Percentiles rank a stretch among this genome's conserved stretches.
phyloP scores from a whole-genome alignment of 78 protist genomes.

The Bodo saltans region DNA sequence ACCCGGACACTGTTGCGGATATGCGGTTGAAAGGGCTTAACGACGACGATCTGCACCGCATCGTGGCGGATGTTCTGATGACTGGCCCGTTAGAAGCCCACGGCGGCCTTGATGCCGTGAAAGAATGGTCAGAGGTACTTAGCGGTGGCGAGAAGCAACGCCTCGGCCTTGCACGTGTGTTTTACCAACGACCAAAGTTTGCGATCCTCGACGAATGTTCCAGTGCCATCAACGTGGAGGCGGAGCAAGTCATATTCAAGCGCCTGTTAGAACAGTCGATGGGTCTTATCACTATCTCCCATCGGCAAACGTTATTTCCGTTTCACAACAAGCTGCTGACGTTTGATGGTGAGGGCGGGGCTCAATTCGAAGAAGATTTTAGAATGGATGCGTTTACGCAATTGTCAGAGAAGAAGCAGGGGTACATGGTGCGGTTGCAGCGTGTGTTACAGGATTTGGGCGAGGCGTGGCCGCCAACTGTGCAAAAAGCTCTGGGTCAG shows the following conservation, averaged over 20 bases:
- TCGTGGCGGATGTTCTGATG: conserved; percentile 36
- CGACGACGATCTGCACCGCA: conserved; percentile 58
- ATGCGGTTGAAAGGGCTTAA: conserved; percentile 55
- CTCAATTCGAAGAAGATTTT: not conserved
- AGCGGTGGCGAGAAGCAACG: conserved; percentile 66
- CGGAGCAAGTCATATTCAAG: conserved; percentile 24
- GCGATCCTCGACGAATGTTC: conserved; percentile 77
- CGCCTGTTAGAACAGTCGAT: not conserved
- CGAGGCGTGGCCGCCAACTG: not conserved
- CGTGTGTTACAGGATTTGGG: not conserved
- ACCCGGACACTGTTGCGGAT: conserved; percentile 61
- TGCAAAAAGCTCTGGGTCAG: too few species aligned
- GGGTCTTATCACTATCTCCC: conserved; percentile 23
- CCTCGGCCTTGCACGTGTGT: conserved; percentile 54
- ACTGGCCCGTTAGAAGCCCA: not conserved
- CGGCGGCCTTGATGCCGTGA: conserved; percentile 15
- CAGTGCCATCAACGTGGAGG: conserved; percentile 58
- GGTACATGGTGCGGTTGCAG: not conserved
- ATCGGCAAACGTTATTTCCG: not conserved
- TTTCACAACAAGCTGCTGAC: conserved; percentile 11
- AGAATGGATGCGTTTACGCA: not conserved
- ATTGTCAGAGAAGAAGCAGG: not conserved
- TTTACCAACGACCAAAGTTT: conserved; percentile 58
- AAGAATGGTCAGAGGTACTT: conserved; percentile 43
- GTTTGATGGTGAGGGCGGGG: conserved; percentile 23